Percentiles rank a stretch among this genome's conserved stretches.
These are phyloP conservation scores for Camelina neglecta DNA, from an alignment of 345 rosid species.

Conservation along the genomic window DNA sequence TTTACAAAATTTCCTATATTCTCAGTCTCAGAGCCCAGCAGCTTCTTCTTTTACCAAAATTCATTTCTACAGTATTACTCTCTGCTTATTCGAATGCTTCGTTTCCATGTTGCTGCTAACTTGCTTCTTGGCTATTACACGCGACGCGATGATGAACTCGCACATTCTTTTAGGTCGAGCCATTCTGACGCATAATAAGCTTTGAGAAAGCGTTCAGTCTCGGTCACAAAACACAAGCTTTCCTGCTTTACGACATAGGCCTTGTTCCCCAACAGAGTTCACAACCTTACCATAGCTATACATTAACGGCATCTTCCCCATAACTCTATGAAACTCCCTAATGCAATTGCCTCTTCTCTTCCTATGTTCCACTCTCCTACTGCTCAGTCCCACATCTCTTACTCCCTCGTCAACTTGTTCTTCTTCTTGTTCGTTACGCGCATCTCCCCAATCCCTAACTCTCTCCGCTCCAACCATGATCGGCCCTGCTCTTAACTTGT, in stretches of 20 bases:
- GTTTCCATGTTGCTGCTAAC: constrained; percentile 6
- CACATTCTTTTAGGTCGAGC: not conserved
- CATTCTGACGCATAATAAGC: too few species aligned
- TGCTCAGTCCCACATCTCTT: constrained; percentile 65
- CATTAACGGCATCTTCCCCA: constrained; percentile 69
- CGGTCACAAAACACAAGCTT: constrained; percentile 65
- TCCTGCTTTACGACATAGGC: constrained; percentile 62
- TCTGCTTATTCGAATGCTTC: not conserved
- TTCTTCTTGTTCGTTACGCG: constrained; percentile 50
- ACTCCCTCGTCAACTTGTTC: constrained; percentile 27
- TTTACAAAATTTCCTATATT: not conserved
- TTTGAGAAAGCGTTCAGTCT: not conserved
- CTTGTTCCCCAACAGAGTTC: constrained; percentile 75
- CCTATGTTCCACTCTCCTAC: constrained; percentile 65
- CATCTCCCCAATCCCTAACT: constrained; percentile 78
- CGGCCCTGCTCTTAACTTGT: constrained; percentile 59
- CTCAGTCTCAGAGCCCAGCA: not conserved
- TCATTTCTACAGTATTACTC: not conserved
- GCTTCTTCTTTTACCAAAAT: not conserved
- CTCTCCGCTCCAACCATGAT: constrained; percentile 68
- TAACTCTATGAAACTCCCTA: constrained; percentile 58
- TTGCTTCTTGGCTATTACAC: too few species aligned
- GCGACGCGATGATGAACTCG: too few species aligned
- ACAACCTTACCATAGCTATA: constrained; percentile 69
- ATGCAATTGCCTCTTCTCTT: constrained; percentile 75